Percentiles rank a stretch among this genome's conserved stretches.
Conservation (phyloP, 805 yeast genomes). For the Kluyveromyces wickerhamii region DNA sequence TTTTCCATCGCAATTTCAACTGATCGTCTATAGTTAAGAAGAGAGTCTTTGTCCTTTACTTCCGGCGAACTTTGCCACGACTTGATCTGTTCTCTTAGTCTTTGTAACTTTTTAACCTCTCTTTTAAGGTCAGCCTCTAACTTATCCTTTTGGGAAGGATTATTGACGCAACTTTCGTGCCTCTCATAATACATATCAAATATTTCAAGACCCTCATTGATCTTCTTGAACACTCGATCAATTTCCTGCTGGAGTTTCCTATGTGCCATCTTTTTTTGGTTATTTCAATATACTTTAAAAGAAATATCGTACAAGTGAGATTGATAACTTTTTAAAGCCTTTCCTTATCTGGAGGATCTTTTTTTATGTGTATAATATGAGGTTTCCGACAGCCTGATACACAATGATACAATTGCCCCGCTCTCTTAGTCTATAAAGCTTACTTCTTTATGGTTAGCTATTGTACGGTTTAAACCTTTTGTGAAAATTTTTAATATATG, state of each 20-base stretch:
- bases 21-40: constrained; percentile 66
- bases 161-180: constrained; percentile 63
- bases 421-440: no score
- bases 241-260: constrained; percentile 59
- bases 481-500: constrained; percentile 2
- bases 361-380: no score
- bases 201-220: constrained; percentile 79
- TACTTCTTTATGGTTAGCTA: no score
- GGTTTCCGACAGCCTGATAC: no score
- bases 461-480: no score
- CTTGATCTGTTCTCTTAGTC: constrained; percentile 90
- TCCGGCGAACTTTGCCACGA: constrained; percentile 90
- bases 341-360: no score
- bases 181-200: constrained; percentile 85
- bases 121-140: constrained; percentile 87
- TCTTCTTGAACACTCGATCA: constrained; percentile 81
- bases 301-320: no score
- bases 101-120: constrained; percentile 89
- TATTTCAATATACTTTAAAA: background rate
- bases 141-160: constrained; percentile 87
- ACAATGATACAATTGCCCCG: no score
- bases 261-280: constrained; percentile 32
- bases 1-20: constrained; percentile 86
- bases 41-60: constrained; percentile 79
- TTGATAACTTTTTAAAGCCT: no score